phyloP scores from a whole-genome alignment of 73 alveolate genomes.

The Paramecium bursaria region DNA sequence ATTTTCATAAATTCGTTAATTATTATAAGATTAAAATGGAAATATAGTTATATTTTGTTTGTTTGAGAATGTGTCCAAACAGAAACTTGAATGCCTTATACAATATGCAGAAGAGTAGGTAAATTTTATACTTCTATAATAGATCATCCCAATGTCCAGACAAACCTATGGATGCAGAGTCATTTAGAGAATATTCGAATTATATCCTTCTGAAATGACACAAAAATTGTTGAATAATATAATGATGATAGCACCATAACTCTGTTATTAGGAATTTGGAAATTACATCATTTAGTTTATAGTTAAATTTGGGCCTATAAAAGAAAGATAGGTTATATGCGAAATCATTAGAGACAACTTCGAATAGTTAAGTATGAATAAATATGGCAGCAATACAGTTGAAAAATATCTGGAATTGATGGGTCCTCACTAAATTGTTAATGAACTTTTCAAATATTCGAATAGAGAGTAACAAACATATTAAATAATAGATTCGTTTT shows the following conservation, averaged over 20 bases:
- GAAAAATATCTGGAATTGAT: conserved; percentile 21
- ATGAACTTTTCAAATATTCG: neutral
- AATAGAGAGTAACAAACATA: neutral
- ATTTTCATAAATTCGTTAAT: neutral
- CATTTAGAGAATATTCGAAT: conserved; percentile 17
- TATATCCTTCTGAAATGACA: conserved; percentile 20
- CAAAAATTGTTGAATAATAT: neutral
- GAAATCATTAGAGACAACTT: conserved; percentile 33
- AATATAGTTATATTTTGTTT: conserved; percentile 16
- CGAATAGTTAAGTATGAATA: conserved; percentile 48
- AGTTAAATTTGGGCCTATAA: conserved; percentile 23
- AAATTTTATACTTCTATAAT: neutral
- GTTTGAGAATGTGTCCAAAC: neutral
- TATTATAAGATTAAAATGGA: conserved; percentile 19
- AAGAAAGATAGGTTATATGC: conserved; percentile 3
- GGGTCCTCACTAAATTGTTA: conserved; percentile 28
- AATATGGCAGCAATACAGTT: conserved; percentile 61
- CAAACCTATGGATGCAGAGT: conserved; percentile 56
- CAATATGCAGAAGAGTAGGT: conserved; percentile 16
- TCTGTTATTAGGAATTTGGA: conserved; percentile 53
- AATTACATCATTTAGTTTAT: conserved; percentile 25
- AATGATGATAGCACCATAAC: neutral
- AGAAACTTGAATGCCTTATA: neutral
- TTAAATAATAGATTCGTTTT: conserved; percentile 35
- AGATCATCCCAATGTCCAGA: neutral